Evolutionary conservation across 345 rosid species (phyloP), one percentile per base, ranked within the genome.

Genomic region (Raphanus raphanistrum): DNA sequence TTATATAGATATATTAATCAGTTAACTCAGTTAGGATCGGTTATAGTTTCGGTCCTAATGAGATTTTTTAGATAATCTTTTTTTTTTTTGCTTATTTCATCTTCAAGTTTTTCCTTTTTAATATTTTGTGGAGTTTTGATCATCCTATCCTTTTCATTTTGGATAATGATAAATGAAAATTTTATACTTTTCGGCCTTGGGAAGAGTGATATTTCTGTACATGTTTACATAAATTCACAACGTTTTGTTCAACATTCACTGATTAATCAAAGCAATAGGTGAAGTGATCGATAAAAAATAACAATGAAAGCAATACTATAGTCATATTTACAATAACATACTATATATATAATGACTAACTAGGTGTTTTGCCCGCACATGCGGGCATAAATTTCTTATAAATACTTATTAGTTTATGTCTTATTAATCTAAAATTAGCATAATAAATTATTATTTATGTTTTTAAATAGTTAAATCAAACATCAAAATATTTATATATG

Each of bases 21-120:
- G 54, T 48, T 48, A 48, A 48, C 54, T 48, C 54, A 48, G 54
- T 48, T 58, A n/a, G 68, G 62, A 60, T 61, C 64, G 64, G 55
- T 69, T 76, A n/a, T 52, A 52, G 70, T 63, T 76, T 70, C 38
- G 32, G 75, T 76, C 71, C 13, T 58, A 70, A 76, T 63, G 80
- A 76, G 65, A 29, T 52, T 27, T 70, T 70, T 76, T 76, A 48
- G 1, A 70, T 61, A 17, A 55, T 76, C 75, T 15, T 70, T 62
- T 33, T 68, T 52, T 25, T 62, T 69, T 61, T 68, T 55, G 29
- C 0, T 50, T 50, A 12, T 50, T 73, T 50, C 28, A 38, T 38
- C 45, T 38, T 38, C 45, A 9, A 8, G 45, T 54, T 73, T 4
- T 15, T 65, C 0, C 7, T 64, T 8, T 15, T 21, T 66, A 13